Conservation (phyloP, 192 early-diverging fungal species). For the Haplosporangium gracile region DNA sequence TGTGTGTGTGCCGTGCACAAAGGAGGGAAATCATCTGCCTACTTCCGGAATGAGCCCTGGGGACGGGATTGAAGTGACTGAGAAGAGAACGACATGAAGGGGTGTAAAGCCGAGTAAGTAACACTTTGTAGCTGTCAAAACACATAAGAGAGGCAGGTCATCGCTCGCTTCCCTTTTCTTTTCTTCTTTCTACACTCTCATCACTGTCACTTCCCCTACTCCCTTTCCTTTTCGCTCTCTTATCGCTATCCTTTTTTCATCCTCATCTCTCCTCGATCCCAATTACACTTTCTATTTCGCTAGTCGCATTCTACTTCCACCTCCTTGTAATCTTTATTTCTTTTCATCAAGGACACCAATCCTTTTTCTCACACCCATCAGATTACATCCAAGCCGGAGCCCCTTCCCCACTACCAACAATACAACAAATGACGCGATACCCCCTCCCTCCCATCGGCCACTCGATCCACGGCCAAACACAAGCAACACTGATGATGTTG, state of each 20-base stretch:
- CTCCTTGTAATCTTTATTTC: neutral
- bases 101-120: no score
- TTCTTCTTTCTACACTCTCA: no score
- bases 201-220: no score
- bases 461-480: slow-evolving; percentile 45
- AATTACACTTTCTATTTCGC: neutral
- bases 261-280: neutral
- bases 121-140: no score
- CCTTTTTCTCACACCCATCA: neutral
- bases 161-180: no score
- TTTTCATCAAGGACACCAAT: neutral
- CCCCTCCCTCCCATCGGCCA: slow-evolving; percentile 25
- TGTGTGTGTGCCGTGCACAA: no score
- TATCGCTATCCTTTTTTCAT: neutral
- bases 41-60: no score
- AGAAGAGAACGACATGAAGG: no score
- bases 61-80: no score
- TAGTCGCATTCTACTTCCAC: neutral
- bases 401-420: neutral
- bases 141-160: no score
- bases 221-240: neutral
- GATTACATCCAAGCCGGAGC: neutral
- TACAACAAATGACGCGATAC: slow-evolving; percentile 39
- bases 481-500: slow-evolving; percentile 30
- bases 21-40: no score